Percentiles rank a stretch among this genome's conserved stretches.
phyloP scores from a whole-genome alignment of 2,329 filamentous ascomycete species.

The Mycosphaerella arachidis region DNA sequence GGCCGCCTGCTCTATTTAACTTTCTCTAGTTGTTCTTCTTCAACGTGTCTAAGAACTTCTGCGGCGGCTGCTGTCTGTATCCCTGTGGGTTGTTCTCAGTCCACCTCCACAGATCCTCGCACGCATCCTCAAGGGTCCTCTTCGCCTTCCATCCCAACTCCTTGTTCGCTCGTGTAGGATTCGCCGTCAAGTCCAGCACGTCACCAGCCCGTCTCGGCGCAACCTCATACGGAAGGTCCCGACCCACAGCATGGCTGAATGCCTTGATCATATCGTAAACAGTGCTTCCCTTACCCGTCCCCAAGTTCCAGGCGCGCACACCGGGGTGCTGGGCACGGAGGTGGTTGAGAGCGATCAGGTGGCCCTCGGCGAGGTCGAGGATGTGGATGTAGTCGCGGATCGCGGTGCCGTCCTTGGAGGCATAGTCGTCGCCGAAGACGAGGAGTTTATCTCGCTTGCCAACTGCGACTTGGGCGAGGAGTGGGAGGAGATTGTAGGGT shows the following conservation, averaged over 20 bases:
- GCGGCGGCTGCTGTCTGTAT: constrained; percentile 86
- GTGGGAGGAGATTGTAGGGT: constrained; percentile 89
- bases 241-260: constrained; percentile 82
- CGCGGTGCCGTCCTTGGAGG: constrained; percentile 82
- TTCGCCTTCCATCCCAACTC: constrained; percentile 92
- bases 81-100: constrained; percentile 94
- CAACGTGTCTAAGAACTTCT: constrained; percentile 64
- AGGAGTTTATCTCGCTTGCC: constrained; percentile 91
- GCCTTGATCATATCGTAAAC: constrained; percentile 97
- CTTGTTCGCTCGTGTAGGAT: constrained; percentile 77
- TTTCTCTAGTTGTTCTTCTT: constrained; percentile 24
- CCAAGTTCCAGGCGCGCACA: constrained; percentile 93
- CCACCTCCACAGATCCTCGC: constrained; percentile 93
- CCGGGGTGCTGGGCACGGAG: constrained; percentile 79
- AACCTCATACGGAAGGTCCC: constrained; percentile 80
- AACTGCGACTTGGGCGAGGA: constrained; percentile 92
- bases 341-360: constrained; percentile 85
- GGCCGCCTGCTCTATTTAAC: not conserved
- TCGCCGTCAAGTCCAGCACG: constrained; percentile 90
- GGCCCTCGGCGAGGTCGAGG: constrained; percentile 79
- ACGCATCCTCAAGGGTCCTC: constrained; percentile 85
- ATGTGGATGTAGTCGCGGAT: constrained; percentile 99
- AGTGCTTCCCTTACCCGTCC: constrained; percentile 88
- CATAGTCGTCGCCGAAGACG: constrained; percentile 93
- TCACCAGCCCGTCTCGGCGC: constrained; percentile 78